Evolutionary conservation across 2,329 filamentous ascomycete genomes (phyloP).

Genomic region (Zasmidium angulare): DNA sequence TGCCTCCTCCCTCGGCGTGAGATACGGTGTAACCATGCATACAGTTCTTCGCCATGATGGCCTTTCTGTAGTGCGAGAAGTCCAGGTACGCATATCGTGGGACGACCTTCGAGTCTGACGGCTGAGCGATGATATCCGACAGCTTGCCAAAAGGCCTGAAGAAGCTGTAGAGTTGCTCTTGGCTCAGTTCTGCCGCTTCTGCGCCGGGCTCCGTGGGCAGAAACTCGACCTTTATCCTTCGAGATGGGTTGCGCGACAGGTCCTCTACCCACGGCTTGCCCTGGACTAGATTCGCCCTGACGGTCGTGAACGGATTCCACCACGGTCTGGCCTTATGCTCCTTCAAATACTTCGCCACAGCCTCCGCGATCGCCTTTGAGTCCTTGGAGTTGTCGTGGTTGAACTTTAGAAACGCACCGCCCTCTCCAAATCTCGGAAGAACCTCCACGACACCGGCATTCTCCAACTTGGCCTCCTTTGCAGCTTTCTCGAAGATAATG

Average conservation of each 20-base stretch:
- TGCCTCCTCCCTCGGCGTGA: conserved; percentile 69
- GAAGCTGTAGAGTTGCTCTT: conserved; percentile 81
- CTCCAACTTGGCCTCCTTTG: conserved; percentile 27
- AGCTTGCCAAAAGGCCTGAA: conserved; percentile 92
- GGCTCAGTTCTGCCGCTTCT: conserved; percentile 73
- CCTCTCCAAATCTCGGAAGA: conserved; percentile 82
- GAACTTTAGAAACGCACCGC: conserved; percentile 91
- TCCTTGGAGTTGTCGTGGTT: conserved; percentile 52
- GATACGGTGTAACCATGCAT: conserved; percentile 78
- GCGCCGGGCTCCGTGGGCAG: conserved; percentile 70
- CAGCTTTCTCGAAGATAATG: conserved; percentile 50
- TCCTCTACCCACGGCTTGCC: conserved; percentile 95
- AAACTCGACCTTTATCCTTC: conserved; percentile 79
- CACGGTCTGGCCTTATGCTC: conserved; percentile 77
- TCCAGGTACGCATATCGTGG: conserved; percentile 80
- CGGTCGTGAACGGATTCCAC: conserved; percentile 78
- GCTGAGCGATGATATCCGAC: conserved; percentile 76
- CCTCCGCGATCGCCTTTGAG: conserved; percentile 58
- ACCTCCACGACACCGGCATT: conserved; percentile 73
- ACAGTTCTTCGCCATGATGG: conserved; percentile 88
- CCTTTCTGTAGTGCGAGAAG: conserved; percentile 70
- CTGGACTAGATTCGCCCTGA: conserved; percentile 71
- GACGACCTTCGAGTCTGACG: conserved; percentile 79
- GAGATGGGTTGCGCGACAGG: conserved; percentile 76
- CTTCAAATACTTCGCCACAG: conserved; percentile 62